Evolutionary conservation across 352 stramenopile species (phyloP).

Genomic region (Thalassiosira sp.): DNA sequence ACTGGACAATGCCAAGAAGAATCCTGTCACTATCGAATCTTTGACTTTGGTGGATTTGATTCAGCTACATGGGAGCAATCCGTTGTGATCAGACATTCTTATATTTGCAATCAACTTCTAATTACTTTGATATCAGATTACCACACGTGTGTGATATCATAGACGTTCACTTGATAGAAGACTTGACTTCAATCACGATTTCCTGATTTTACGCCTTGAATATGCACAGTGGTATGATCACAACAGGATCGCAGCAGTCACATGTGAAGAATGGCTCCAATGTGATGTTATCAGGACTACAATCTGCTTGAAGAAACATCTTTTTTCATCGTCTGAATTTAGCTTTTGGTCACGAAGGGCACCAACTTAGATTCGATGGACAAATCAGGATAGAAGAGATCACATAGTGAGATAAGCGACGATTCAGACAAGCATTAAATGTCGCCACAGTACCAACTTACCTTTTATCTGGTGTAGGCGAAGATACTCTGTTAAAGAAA

Average conservation of each 20-base stretch:
- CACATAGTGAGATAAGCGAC: not conserved
- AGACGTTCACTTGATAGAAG: too few species aligned
- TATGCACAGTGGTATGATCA: constrained; percentile 21
- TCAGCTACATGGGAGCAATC: constrained; percentile 9
- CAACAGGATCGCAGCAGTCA: constrained; percentile 23
- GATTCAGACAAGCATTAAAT: not conserved
- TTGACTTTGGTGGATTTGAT: constrained; percentile 31
- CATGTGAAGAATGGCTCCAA: constrained; percentile 4
- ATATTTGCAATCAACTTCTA: too few species aligned
- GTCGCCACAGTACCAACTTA: not conserved
- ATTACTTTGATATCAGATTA: too few species aligned
- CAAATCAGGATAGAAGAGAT: not conserved
- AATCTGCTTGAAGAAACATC: constrained; percentile 19
- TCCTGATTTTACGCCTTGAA: not conserved
- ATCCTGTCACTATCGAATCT: constrained; percentile 5
- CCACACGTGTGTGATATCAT: too few species aligned
- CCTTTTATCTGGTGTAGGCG: constrained; percentile 11
- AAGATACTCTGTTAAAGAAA: constrained; percentile 2
- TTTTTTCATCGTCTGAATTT: not conserved
- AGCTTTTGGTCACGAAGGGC: constrained; percentile 15
- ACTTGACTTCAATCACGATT: too few species aligned
- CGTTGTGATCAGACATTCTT: not conserved
- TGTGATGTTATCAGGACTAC: constrained; percentile 10
- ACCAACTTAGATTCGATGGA: too few species aligned
- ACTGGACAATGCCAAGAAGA: not conserved